Evolutionary conservation across 257 asterid species (phyloP), one percentile per base, ranked within the genome.

Genomic region (Anisodus acutangulus): DNA sequence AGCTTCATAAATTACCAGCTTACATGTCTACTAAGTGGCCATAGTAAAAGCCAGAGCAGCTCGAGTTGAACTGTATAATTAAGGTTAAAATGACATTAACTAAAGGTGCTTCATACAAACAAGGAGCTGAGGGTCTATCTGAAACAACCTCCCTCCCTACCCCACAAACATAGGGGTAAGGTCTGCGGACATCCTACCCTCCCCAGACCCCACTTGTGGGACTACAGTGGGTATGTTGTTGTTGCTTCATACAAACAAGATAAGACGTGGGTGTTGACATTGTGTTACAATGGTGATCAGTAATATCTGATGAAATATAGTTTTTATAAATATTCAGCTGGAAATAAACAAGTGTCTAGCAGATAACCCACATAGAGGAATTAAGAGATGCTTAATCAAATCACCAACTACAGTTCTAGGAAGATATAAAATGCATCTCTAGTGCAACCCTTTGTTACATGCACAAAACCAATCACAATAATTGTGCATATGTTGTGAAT

Each of bases 381-480:
- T 74, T 19, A 49, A 53, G 39, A 0, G 81, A 74, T 74, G 81
- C 81, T 59, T 74, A 74, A 49, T 51, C 45, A 74, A 51, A 62
- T 49, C 26, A 74, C 81, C 43, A 74, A 49, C 81, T 49, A 31
- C 11, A 74, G 22, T 76, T 76, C 47, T 26, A 76, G 45, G 26
- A 22, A 76, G 81, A 13, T 49, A 11, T 13, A 22, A 76, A 76
- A 51, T 4, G 19, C 35, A 8, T 12, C 41, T 19, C 41, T 13
- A 51, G 45, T 53, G 81, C 43, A 26, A 13, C 26, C 19, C 10
- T 51, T 51, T 26, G 8, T 76, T 76, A 76, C 81, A 13, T 51
- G 81, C 81, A 51, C 45, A 76, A 12, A 76, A 76, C 58, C 47
- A 51, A 76, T 76, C 47, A 51, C 47, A 51, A 47, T 72, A 47